Percentiles rank a stretch among this genome's conserved stretches.
Evolutionary conservation across 768 basidiomycete genomes (phyloP).

Genomic region (Phaeolepiota aurea): DNA sequence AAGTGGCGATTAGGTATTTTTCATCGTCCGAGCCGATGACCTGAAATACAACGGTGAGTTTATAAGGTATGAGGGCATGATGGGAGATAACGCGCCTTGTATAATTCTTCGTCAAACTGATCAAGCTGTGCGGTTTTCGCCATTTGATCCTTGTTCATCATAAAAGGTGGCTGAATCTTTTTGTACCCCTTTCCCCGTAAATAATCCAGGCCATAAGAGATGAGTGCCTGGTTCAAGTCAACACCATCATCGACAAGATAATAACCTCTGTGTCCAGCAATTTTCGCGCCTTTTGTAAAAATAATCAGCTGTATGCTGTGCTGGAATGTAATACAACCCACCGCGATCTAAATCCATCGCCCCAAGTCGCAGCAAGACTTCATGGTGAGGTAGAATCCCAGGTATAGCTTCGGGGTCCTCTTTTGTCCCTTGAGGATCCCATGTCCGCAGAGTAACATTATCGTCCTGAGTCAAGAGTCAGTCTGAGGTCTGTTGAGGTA

Average conservation of each 20-base stretch:
- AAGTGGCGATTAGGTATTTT: conserved; percentile 98
- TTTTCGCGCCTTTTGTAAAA: conserved; percentile 65
- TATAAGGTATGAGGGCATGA: not conserved
- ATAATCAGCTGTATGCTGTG: conserved; percentile 2
- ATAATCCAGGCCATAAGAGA: conserved; percentile 92
- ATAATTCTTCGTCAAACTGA: conserved; percentile 97
- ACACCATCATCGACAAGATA: conserved; percentile 94
- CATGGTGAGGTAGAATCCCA: conserved; percentile 93
- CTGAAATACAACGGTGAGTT: conserved; percentile 23
- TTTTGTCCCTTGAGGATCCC: conserved; percentile 76
- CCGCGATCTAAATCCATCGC: conserved; percentile 97
- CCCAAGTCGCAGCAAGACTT: conserved; percentile 87
- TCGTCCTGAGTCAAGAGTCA: conserved; percentile 60
- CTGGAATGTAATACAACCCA: conserved; percentile 17
- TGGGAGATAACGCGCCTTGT: conserved; percentile 58
- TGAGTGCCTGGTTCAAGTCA: conserved; percentile 94
- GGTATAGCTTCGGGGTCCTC: conserved; percentile 63
- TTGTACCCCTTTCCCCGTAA: conserved; percentile 76
- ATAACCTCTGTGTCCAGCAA: conserved; percentile 93
- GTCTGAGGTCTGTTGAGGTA: not conserved
- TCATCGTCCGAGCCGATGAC: conserved; percentile 88
- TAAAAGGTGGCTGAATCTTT: conserved; percentile 95
- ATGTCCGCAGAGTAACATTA: conserved; percentile 72
- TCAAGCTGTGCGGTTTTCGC: conserved; percentile 95
- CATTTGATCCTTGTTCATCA: conserved; percentile 99